Evolutionary conservation across 495 filamentous ascomycete genomes (phyloP), one percentile per base, ranked within the genome.

Genomic region (Penicillium atrosanguineum): DNA sequence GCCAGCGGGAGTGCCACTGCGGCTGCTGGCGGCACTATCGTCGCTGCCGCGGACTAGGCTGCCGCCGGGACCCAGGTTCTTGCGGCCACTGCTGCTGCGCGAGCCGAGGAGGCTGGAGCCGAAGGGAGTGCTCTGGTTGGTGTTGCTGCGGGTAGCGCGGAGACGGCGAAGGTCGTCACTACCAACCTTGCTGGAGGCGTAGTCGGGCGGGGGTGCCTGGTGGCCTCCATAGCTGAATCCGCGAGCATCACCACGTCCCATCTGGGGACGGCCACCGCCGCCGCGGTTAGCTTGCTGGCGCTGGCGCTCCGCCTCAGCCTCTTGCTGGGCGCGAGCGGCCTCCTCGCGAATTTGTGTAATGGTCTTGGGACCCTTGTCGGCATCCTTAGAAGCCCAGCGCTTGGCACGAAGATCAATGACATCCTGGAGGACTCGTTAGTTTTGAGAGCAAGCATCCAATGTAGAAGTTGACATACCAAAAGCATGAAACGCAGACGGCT

Each of bases 401-500:
- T 73, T 75, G 61, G 67, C 79, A 50, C 94, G 85, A 50, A 97
- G 75, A 69, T 99, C 94, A 58, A 91, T 69, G 57, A 95, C 81
- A 72, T 99, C 94, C 83, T 85, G 55, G 3, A 48, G 28, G 26
- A 28, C 0, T 2, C 6, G 46, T 64, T 44, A 65, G 59, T 20
- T 29, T 39, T 25, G 20, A 0, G 6, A 39, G 18, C 18, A 41
- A 6, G 18, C 26, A 23, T 14, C 12, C 8, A 28, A 11, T 8
- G 7, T 6, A 16, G 18, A 7, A 46, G 20, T 9, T 0, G 7
- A 66, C 76, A 57, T 72, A 84, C 83, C 85, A 98, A 85, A 23
- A 98, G 79, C 94, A 97, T 97, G 75, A 96, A 99, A 56, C 79
- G 81, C 58, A 96, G 73, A 73, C 94, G 86, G 65, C 91, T 96